These are phyloP conservation scores for Yarrowia divulgata DNA, from an alignment of 805 yeast genomes.

Conservation along the genomic window DNA sequence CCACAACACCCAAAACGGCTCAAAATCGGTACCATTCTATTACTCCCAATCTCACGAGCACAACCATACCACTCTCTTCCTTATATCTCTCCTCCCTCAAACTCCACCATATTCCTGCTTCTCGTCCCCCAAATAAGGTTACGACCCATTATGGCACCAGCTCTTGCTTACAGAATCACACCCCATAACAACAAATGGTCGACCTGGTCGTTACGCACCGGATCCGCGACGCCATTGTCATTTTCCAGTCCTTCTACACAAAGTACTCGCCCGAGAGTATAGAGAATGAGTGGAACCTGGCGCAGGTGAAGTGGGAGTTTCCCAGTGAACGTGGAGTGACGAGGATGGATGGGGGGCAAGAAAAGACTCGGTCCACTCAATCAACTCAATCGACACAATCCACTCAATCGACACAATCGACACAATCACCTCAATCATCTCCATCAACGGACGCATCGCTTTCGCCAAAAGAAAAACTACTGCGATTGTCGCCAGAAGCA, in stretches of 20 bases:
- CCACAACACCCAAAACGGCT: too few relatives aligned
- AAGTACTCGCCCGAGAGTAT: background rate
- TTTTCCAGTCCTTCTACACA: conserved; percentile 29
- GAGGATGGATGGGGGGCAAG: background rate
- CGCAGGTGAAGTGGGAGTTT: conserved; percentile 29
- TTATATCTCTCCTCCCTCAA: background rate
- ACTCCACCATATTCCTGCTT: background rate
- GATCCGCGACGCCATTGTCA: conserved; percentile 33
- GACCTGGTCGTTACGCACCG: conserved; percentile 36
- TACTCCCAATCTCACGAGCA: background rate
- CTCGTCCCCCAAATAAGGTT: too few relatives aligned
- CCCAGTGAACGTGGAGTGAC: background rate
- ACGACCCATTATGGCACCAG: background rate
- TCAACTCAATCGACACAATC: background rate
- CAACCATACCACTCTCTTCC: background rate
- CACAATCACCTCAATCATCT: too few relatives aligned
- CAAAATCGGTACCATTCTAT: background rate
- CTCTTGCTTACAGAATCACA: background rate
- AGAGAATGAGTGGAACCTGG: conserved; percentile 6
- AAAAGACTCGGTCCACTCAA: background rate
- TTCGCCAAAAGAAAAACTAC: background rate
- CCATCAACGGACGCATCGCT: background rate
- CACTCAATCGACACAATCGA: background rate
- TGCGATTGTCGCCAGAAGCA: background rate
- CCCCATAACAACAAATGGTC: conserved; percentile 9